These are phyloP conservation scores for bread wheat (Triticum aestivum) DNA, from an alignment of 176 grass and related monocot genomes.

Conservation along the genomic window IWGSC_CS_RefSeq_v2.1 NC_057797.1:699476542-699477041, in stretches of 20 bases:
- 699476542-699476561: conserved; percentile 89
- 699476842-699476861: background rate
- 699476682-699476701: no score
- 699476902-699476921: background rate
- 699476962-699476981: conserved; percentile 30
- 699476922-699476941: conserved; percentile 9
- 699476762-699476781: conserved; percentile 54
- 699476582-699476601: conserved; percentile 23
- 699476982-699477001: background rate
- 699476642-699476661: no score
- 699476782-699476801: conserved; percentile 54
- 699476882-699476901: background rate
- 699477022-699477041: background rate
- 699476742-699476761: conserved; percentile 42
- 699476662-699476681: no score
- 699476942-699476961: background rate
- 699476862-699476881: background rate
- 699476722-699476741: background rate
- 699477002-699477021: conserved; percentile 4
- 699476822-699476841: background rate
- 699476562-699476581: conserved; percentile 73
- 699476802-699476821: conserved; percentile 72
- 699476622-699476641: no score
- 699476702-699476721: background rate
- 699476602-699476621: no score